Evolutionary conservation across 306 rosid species (phyloP).

Genomic region (Mucuna pruriens): DNA sequence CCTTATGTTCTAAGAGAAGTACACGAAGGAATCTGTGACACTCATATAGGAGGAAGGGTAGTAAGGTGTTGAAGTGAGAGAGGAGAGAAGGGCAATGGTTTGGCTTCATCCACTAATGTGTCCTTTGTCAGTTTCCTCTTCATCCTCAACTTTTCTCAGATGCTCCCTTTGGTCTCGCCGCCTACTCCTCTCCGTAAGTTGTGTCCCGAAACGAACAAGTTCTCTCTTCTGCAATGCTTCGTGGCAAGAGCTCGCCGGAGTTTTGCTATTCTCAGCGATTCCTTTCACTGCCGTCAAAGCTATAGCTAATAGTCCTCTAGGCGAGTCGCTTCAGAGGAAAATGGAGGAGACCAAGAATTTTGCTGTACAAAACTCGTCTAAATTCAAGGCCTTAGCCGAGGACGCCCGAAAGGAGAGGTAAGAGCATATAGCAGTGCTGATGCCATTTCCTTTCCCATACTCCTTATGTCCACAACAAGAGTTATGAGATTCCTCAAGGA

Average conservation of each 20-base stretch:
- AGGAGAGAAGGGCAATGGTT: conserved; percentile 41
- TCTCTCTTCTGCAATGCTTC: conserved; percentile 65
- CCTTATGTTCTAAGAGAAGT: too few relatives aligned
- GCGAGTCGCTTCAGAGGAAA: conserved; percentile 78
- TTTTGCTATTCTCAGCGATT: conserved; percentile 81
- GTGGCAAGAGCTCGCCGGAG: conserved; percentile 98
- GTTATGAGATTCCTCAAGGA: too few relatives aligned
- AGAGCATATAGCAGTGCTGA: too few relatives aligned
- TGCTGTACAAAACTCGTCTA: conserved; percentile 57
- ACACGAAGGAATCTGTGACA: too few relatives aligned
- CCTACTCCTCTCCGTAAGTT: neutral
- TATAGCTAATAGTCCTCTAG: conserved; percentile 87
- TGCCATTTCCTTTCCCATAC: too few relatives aligned
- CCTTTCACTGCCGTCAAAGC: conserved; percentile 93
- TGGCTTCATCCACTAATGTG: conserved; percentile 24
- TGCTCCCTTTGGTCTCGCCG: conserved; percentile 14
- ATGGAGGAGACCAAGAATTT: conserved; percentile 61
- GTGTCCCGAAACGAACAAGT: conserved; percentile 29
- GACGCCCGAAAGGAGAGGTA: conserved; percentile 78
- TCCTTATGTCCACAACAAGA: too few relatives aligned
- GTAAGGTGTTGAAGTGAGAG: neutral
- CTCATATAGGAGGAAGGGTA: too few relatives aligned
- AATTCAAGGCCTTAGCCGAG: conserved; percentile 56
- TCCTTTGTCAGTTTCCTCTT: conserved; percentile 42
- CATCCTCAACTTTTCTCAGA: conserved; percentile 32